Evolutionary conservation across 2,329 filamentous ascomycete genomes (phyloP), one percentile per base, ranked within the genome.

Genomic region (Cryphonectria japonica): DNA sequence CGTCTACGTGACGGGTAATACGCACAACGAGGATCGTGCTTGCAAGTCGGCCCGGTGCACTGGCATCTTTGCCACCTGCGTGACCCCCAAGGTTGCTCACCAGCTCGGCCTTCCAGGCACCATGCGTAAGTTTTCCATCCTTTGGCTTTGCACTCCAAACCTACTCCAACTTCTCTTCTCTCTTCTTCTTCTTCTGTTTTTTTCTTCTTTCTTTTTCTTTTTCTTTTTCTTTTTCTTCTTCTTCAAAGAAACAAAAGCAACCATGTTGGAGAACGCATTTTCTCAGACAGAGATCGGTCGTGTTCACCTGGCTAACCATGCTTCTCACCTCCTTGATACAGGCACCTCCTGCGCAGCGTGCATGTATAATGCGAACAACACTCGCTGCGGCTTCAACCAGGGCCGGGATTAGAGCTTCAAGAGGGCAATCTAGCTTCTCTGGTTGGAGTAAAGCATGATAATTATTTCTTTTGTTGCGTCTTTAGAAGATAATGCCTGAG

Each of bases 331-430:
- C 19, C 22, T 29, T 29, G 26, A 54, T 13, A 26, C 22, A 57
- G 52, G 26, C 3, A 16, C n/a, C n/a, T 57, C 52, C 2, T 57
- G 52, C 26, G 52, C 52, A 4, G 52, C 22, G 1, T 57, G 52
- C 52, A 57, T 57, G 52, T 57, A 57, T 9, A 57, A 57, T 29
- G n/a, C n/a, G 19, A 57, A 57, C 52, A 57, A 57, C 11, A 57
- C 52, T n/a, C 52, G 52, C n/a, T 57, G 52, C n/a, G 52, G n/a
- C n/a, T 57, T 57, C 52, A 57, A 29, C 7, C 19, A 50, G 22
- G 46, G 22, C 46, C 46, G n/a, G 6, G 14, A 22, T 19, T 50
- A 50, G 46, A 6, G 4, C 4, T 22, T 37, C 37, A 7, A 8
- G n/a, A 50, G 1, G 19, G 19, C 46, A 50, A 6, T 19, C 19